Conservation (phyloP, 208 protist genomes). For the Lotmaria passim region DNA sequence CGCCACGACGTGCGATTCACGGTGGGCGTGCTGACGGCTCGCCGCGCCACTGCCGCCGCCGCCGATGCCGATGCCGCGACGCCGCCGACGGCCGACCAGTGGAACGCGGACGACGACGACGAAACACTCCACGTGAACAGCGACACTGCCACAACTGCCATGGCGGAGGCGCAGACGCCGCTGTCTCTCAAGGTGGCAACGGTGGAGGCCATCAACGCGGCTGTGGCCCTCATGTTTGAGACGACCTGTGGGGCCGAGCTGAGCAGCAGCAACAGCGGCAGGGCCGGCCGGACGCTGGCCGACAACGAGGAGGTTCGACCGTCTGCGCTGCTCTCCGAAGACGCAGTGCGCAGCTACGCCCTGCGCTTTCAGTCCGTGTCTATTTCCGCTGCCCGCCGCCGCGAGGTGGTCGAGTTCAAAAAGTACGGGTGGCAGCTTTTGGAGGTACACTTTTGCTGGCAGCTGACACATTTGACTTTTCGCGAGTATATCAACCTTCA, state of each 20-base stretch:
- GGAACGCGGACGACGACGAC: no score
- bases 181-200: slow-evolving; percentile 26
- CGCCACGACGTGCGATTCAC: slow-evolving; percentile 32
- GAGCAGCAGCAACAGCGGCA: slow-evolving; percentile 8
- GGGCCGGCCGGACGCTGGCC: slow-evolving; percentile 2
- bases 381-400: slow-evolving; percentile 49
- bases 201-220: slow-evolving; percentile 67
- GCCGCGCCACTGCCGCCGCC: slow-evolving; percentile 6
- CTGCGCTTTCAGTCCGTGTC: slow-evolving; percentile 62
- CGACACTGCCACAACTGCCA: not conserved
- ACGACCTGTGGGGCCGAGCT: slow-evolving; percentile 73
- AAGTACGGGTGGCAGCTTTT: slow-evolving; percentile 80
- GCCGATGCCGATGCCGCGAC: no score
- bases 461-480: slow-evolving; percentile 46
- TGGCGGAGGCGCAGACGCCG: slow-evolving; percentile 14
- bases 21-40: slow-evolving; percentile 16
- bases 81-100: no score
- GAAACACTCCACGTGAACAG: no score
- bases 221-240: slow-evolving; percentile 70
- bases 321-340: slow-evolving; percentile 33
- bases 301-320: not conserved
- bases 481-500: slow-evolving; percentile 28
- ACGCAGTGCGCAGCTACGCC: slow-evolving; percentile 40
- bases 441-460: slow-evolving; percentile 67
- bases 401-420: slow-evolving; percentile 65